Evolutionary conservation across 1,139 yeast genomes (phyloP).

Genomic region (Waltiozyma sp.): DNA sequence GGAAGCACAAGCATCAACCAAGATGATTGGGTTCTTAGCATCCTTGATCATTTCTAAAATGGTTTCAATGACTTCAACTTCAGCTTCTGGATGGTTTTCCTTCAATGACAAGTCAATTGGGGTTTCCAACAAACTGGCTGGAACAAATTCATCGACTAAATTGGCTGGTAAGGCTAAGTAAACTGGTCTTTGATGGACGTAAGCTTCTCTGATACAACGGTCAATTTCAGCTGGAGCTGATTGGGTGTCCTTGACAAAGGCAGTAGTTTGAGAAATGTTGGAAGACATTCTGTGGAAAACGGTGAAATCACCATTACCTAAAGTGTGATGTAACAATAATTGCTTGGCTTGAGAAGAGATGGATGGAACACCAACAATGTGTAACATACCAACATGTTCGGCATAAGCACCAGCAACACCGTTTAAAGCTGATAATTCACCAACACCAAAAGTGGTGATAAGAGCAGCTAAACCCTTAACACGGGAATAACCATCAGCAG

Average conservation of each 20-base stretch:
- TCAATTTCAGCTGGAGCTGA: constrained; percentile 64
- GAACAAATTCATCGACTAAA: constrained; percentile 56
- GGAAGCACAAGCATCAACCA: constrained; percentile 82
- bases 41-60: constrained; percentile 40
- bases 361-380: constrained; percentile 36
- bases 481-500: constrained; percentile 72
- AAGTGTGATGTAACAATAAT: constrained; percentile 50
- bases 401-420: constrained; percentile 21
- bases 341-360: constrained; percentile 56
- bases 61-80: constrained; percentile 56
- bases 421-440: constrained; percentile 19
- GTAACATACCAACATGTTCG: constrained; percentile 34
- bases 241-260: constrained; percentile 47
- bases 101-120: constrained; percentile 55
- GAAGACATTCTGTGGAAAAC: constrained; percentile 70
- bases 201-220: constrained; percentile 63
- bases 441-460: constrained; percentile 29
- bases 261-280: constrained; percentile 55
- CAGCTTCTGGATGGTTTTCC: constrained; percentile 60
- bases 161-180: constrained; percentile 79
- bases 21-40: constrained; percentile 59
- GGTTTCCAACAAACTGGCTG: constrained; percentile 41
- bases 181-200: constrained; percentile 68
- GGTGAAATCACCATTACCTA: constrained; percentile 78
- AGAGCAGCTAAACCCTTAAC: constrained; percentile 28